phyloP scores from a whole-genome alignment of 1,284 basidiomycete genomes.

The Microbotryum saponariae region DNA sequence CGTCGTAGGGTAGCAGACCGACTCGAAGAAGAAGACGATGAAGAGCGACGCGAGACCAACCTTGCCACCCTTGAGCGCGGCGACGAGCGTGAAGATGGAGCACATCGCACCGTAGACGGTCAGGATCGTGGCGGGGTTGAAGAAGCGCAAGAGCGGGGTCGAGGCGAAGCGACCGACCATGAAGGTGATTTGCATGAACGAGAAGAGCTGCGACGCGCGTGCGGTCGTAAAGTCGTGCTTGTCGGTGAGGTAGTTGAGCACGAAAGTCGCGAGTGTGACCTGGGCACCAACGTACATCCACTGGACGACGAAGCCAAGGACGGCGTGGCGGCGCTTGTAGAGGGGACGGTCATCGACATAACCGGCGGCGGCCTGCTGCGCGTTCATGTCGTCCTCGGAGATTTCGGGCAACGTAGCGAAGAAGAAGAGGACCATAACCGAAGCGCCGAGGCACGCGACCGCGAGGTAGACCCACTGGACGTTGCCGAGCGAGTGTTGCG shows the following conservation, averaged over 20 bases:
- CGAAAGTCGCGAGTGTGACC: slow-evolving; percentile 63
- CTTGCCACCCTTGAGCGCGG: slow-evolving; percentile 51
- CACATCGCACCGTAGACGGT: slow-evolving; percentile 52
- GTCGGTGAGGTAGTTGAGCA: slow-evolving; percentile 61
- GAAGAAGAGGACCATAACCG: slow-evolving; percentile 62
- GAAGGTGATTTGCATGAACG: slow-evolving; percentile 65
- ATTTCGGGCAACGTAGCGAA: slow-evolving; percentile 69
- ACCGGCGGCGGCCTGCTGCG: slow-evolving; percentile 42
- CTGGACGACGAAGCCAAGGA: slow-evolving; percentile 65
- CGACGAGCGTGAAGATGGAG: slow-evolving; percentile 51
- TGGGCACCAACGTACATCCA: slow-evolving; percentile 52
- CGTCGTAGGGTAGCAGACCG: slow-evolving; percentile 40
- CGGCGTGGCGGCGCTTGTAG: slow-evolving; percentile 61
- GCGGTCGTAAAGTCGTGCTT: slow-evolving; percentile 53
- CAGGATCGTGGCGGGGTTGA: slow-evolving; percentile 60
- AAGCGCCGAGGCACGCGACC: slow-evolving; percentile 56
- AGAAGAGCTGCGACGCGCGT: slow-evolving; percentile 57
- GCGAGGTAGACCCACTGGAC: slow-evolving; percentile 79
- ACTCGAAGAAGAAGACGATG: slow-evolving; percentile 54
- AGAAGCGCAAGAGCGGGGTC: slow-evolving; percentile 54
- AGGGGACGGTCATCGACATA: slow-evolving; percentile 53
- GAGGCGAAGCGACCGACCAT: slow-evolving; percentile 54
- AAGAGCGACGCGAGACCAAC: slow-evolving; percentile 59
- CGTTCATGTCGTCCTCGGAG: slow-evolving; percentile 47
- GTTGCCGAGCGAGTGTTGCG: slow-evolving; percentile 56